Evolutionary conservation across 176 grass and related monocot genomes (phyloP).

Genomic region (Phragmites australis): DNA sequence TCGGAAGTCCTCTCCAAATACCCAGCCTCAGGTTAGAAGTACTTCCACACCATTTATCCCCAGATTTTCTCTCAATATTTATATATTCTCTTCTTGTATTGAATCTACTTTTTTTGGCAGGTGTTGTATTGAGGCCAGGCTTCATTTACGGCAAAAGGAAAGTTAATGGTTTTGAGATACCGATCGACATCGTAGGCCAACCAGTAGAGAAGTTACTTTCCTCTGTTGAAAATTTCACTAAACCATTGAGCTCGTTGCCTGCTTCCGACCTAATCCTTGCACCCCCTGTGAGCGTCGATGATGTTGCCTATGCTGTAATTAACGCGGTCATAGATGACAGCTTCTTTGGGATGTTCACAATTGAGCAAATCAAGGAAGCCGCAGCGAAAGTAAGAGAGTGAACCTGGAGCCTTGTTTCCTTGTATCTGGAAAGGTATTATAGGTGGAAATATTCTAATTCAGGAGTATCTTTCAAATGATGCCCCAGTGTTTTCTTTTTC

Average conservation of each 20-base stretch:
- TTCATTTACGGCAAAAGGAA: conserved; percentile 96
- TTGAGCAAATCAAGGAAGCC: conserved; percentile 90
- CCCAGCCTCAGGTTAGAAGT: conserved; percentile 69
- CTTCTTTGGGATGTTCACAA: conserved; percentile 82
- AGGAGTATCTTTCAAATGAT: conserved; percentile 5
- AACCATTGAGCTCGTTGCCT: conserved; percentile 72
- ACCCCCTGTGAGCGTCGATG: conserved; percentile 81
- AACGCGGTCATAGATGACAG: conserved; percentile 67
- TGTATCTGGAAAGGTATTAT: background rate
- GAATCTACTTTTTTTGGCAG: conserved; percentile 37
- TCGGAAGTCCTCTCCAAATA: conserved; percentile 96
- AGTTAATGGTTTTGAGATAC: conserved; percentile 82
- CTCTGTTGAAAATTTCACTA: conserved; percentile 72
- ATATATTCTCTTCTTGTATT: background rate
- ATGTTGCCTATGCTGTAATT: conserved; percentile 80
- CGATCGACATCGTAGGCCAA: conserved; percentile 67
- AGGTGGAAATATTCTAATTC: background rate
- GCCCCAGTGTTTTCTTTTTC: background rate
- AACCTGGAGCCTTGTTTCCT: background rate
- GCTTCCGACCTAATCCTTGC: conserved; percentile 82
- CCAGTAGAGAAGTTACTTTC: conserved; percentile 73
- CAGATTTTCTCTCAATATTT: background rate
- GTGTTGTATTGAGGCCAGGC: conserved; percentile 85
- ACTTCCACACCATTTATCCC: background rate
- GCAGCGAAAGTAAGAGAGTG: conserved; percentile 57